Conservation (phyloP, 371 early-diverging fungal species). For the Mucor piriformis region DNA sequence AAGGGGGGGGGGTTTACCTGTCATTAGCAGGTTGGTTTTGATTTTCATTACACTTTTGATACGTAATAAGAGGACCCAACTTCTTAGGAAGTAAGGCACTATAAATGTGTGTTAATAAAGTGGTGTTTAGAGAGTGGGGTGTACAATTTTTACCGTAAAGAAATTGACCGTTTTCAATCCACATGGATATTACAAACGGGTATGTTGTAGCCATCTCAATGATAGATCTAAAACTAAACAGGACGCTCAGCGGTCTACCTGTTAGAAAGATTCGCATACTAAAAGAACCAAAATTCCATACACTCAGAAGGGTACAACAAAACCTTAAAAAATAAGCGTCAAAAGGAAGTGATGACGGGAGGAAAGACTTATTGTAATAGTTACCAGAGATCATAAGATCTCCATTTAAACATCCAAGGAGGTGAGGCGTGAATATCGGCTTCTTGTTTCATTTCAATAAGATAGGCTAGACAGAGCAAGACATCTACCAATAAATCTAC, state of each 20-base stretch:
- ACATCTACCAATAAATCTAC: conserved; percentile 63
- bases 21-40: conserved; percentile 57
- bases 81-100: conserved; percentile 68
- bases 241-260: conserved; percentile 30
- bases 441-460: conserved; percentile 66
- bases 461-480: conserved; percentile 66
- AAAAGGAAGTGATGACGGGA: too few relatives aligned
- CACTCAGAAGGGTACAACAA: conserved; percentile 48
- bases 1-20: too few relatives aligned
- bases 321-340: conserved; percentile 20
- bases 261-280: conserved; percentile 44
- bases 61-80: conserved; percentile 59
- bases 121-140: neutral
- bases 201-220: conserved; percentile 59
- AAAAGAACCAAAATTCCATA: conserved; percentile 49
- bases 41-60: conserved; percentile 64
- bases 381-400: conserved; percentile 58
- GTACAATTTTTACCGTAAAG: conserved; percentile 54
- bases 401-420: conserved; percentile 63
- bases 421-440: conserved; percentile 51
- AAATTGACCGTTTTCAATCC: conserved; percentile 53
- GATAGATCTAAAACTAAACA: conserved; percentile 53
- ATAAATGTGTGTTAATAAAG: neutral
- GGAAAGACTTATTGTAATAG: too few relatives aligned
- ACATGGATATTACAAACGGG: conserved; percentile 57